Base-by-base conservation (phyloP, 768 basidiomycete genomes). In the Lenzites betulinus region DNA sequence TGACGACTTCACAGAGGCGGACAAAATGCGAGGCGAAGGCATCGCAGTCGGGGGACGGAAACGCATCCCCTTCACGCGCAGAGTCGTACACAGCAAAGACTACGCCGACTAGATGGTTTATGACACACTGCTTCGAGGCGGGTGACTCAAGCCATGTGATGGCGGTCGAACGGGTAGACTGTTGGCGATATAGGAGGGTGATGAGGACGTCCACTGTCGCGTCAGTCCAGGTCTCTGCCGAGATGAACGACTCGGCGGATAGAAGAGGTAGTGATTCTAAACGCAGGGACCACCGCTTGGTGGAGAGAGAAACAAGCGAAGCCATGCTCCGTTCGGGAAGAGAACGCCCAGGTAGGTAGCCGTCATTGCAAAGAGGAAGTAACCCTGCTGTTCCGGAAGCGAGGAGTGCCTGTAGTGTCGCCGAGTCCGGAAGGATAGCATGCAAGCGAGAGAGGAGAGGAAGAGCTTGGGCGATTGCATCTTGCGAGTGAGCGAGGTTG, bases 321-420 rank as follows among this genome's bases (percentile, higher is more conserved):
- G 52, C 39, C 6, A 63, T 15, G n/a, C 18, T 58, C 52, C 47
- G 28, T 2, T 55, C 48, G 1, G 62, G 51, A n/a, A 63, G 51
- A 15, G 57, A 44, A 12, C 23, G 57, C 22, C 5, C 2, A 7
- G 66, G 59, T 30, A 69, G 48, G 15, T 60, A 54, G 2, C 75
- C 75, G 16, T 74, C 67, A 36, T 73, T 39, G 8, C 72, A 68
- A 16, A 52, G 50, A 26, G 76, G 74, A 11, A 77, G 66, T n/a
- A 54, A 59, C 15, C 77, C 75, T 16, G 75, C 70, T 3, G 84
- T 60, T 0, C 77, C 72, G 3, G 66, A 64, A 2, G 82, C 78
- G 22, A 87, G 75, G 60, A 87, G 69, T 9, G 78, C 73, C 42
- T 87, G 83, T 0, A 86, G 72, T 2, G 74, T 60, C 1, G 55